Evolutionary conservation across 805 yeast genomes (phyloP).

Genomic region (Cephaloascus albidus): DNA sequence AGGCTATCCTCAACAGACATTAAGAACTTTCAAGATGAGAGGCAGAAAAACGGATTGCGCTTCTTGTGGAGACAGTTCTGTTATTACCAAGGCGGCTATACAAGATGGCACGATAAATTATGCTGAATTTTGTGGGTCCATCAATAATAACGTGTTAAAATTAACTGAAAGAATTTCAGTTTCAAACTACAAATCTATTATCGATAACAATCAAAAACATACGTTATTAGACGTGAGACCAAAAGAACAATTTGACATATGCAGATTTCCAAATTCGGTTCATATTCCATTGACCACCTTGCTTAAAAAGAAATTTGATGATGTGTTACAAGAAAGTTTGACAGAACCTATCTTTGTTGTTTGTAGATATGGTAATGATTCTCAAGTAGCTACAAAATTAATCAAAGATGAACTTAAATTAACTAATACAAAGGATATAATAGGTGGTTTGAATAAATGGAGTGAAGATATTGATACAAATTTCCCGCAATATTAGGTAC

Average conservation of each 20-base stretch:
- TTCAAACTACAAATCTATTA: slow-evolving; percentile 20
- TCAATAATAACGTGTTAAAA: slow-evolving; percentile 34
- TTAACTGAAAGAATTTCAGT: slow-evolving; percentile 36
- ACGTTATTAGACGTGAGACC: slow-evolving; percentile 76
- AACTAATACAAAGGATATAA: slow-evolving; percentile 49
- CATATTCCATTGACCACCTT: slow-evolving; percentile 55
- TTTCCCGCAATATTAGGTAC: slow-evolving; percentile 51
- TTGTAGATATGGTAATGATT: slow-evolving; percentile 89
- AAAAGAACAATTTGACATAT: slow-evolving; percentile 61
- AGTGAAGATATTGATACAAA: slow-evolving; percentile 45
- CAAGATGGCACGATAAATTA: slow-evolving; percentile 47
- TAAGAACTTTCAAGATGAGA: slow-evolving; percentile 77
- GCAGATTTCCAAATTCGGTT: slow-evolving; percentile 46
- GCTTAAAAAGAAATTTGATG: slow-evolving; percentile 16
- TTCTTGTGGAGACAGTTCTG: slow-evolving; percentile 51
- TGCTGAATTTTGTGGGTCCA: slow-evolving; percentile 62
- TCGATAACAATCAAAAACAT: slow-evolving; percentile 11
- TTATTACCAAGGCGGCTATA: slow-evolving; percentile 38
- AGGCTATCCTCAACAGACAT: slow-evolving; percentile 56
- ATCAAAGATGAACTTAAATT: slow-evolving; percentile 43
- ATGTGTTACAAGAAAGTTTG: slow-evolving; percentile 9
- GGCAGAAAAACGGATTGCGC: slow-evolving; percentile 49
- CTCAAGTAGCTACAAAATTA: slow-evolving; percentile 61
- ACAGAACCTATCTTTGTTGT: slow-evolving; percentile 39
- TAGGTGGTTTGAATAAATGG: slow-evolving; percentile 75